Evolutionary conservation across 1,284 basidiomycete genomes (phyloP).

Genomic region (Leccinum angustisporum): DNA sequence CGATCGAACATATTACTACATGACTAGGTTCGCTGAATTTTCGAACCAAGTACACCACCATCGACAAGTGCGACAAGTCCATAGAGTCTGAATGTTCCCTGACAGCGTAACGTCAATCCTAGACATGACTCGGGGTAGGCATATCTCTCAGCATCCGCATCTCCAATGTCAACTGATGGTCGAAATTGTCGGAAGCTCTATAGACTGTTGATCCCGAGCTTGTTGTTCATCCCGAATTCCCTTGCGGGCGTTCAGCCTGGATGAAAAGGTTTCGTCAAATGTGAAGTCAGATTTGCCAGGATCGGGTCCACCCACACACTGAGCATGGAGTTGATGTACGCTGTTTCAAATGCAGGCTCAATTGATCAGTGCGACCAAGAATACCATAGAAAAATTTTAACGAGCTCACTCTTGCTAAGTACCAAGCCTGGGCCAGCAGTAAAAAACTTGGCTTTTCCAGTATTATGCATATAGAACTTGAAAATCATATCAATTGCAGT

Average conservation of each 20-base stretch:
- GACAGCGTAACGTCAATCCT: no score
- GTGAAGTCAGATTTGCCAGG: no score
- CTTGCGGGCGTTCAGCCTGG: conserved; percentile 19
- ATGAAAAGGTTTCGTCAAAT: background rate
- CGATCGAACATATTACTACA: no score
- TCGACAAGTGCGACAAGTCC: no score
- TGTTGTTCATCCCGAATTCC: conserved; percentile 12
- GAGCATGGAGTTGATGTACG: conserved; percentile 27
- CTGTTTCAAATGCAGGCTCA: conserved; percentile 2
- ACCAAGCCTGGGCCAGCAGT: conserved; percentile 9
- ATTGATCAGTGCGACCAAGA: no score
- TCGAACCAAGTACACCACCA: no score
- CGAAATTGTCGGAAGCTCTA: conserved; percentile 15
- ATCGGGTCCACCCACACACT: conserved; percentile 16
- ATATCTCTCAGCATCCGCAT: no score
- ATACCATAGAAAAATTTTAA: no score
- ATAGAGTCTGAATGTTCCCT: no score
- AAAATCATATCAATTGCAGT: background rate
- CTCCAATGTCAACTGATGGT: conserved; percentile 5
- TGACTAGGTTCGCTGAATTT: no score
- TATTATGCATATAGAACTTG: conserved; percentile 15
- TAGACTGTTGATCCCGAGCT: conserved; percentile 1
- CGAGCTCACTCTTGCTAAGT: conserved; percentile 16
- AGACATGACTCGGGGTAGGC: no score
- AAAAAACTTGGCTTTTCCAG: background rate